Evolutionary conservation across 2,329 filamentous ascomycete genomes (phyloP), one percentile per base, ranked within the genome.

Genomic region (Falciphora oryzae): DNA sequence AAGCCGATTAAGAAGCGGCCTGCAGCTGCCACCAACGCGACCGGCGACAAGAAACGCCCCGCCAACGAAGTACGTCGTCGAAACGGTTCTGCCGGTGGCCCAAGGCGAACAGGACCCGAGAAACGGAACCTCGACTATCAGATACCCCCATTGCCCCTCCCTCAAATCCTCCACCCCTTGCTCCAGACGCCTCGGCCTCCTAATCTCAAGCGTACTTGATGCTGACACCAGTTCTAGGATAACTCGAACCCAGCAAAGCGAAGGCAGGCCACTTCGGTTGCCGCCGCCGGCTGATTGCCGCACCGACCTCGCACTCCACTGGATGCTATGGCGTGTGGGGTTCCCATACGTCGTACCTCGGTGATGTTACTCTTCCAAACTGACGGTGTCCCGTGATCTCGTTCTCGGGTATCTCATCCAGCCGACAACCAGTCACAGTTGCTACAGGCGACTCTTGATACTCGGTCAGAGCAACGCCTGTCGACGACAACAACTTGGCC

Each of bases 41-140:
- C 75, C 63, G 70, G 73, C 14, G 73, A 73, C 61, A 84, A 80
- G 73, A 84, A 84, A 73, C 81, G 83, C 22, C 44, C 61, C n/a
- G 61, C 61, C 38, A 62, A 62, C 61, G 61, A 62, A 62, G 61
- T 62, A 62, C 28, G 61, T 62, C 18, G 18, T 27, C 44, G 27
- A 50, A 61, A 25, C 16, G 22, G 31, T 31, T 6, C 28, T 62
- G 50, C 56, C 44, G 7, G 44, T 53, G 18, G 44, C 44, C 22
- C 38, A 44, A 44, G 38, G 27, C 38, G 31, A 62, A 62, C 38
- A 31, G 32, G 18, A 53, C 18, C 4, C 18, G n/a, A 56, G 27
- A 44, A 28, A 28, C 22, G n/a, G 29, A 29, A 28, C 22, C 18
- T 31, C 22, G 25, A 62, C 18, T 28, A 27, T n/a, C 25, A 50